Evolutionary conservation across 257 asterid genomes (phyloP).

Genomic region (Lithospermum erythrorhizon): DNA sequence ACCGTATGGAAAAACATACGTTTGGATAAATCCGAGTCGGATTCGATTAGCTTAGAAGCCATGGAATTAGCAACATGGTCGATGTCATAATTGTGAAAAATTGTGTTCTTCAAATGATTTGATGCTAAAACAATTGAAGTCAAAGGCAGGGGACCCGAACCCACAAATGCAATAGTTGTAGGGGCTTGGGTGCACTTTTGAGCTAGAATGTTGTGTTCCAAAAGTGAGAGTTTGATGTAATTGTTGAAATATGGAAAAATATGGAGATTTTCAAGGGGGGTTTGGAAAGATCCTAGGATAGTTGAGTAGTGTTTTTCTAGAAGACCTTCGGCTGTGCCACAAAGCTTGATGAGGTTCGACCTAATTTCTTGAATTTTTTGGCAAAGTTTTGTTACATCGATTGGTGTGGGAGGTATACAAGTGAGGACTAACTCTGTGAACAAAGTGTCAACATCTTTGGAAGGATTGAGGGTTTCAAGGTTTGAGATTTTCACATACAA

Average conservation of each 20-base stretch:
- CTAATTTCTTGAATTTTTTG: slow-evolving; percentile 45
- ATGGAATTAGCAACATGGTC: slow-evolving; percentile 45
- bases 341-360: slow-evolving; percentile 44
- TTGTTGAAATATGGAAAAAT: slow-evolving; percentile 63
- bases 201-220: slow-evolving; percentile 50
- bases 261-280: slow-evolving; percentile 53
- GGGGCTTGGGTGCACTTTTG: slow-evolving; percentile 29
- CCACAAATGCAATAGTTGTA: slow-evolving; percentile 45
- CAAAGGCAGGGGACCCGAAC: slow-evolving; percentile 89
- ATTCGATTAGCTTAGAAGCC: slow-evolving; percentile 43
- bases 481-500: slow-evolving; percentile 47
- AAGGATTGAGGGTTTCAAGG: slow-evolving; percentile 57
- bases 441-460: slow-evolving; percentile 49
- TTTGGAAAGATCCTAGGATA: slow-evolving; percentile 28
- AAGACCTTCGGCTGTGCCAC: slow-evolving; percentile 72
- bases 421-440: slow-evolving; percentile 59
- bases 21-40: slow-evolving; percentile 39
- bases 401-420: slow-evolving; percentile 73
- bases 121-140: slow-evolving; percentile 76
- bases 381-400: slow-evolving; percentile 66
- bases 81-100: slow-evolving; percentile 67
- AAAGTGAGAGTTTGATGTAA: slow-evolving; percentile 57
- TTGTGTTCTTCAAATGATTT: slow-evolving; percentile 36
- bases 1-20: slow-evolving; percentile 50
- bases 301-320: slow-evolving; percentile 58